Evolutionary conservation across 1,139 yeast species (phyloP).

Genomic region (Yamadazyma diospyri): DNA sequence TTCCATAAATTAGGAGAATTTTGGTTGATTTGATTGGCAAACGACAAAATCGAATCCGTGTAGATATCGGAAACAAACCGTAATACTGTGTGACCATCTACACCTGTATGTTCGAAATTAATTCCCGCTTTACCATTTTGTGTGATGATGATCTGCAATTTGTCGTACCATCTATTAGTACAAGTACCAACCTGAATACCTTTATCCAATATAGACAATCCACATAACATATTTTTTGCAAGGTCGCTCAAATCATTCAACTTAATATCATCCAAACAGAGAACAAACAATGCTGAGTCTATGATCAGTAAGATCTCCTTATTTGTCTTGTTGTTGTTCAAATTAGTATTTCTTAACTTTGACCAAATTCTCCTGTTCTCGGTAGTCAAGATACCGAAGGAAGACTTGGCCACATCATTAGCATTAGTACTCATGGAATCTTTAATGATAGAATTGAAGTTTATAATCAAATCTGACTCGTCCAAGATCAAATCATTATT

Average conservation of each 20-base stretch:
- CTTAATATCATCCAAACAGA: conserved; percentile 76
- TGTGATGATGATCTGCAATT: conserved; percentile 84
- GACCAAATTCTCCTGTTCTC: conserved; percentile 90
- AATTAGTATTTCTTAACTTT: conserved; percentile 52
- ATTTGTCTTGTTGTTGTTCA: conserved; percentile 47
- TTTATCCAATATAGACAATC: conserved; percentile 70
- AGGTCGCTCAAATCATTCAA: conserved; percentile 65
- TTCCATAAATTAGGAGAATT: conserved; percentile 81
- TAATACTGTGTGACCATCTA: conserved; percentile 91
- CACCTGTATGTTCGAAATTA: conserved; percentile 93
- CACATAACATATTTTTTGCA: conserved; percentile 83
- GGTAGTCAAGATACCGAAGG: conserved; percentile 86
- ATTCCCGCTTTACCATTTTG: conserved; percentile 91
- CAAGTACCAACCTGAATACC: conserved; percentile 94
- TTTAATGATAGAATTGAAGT: conserved; percentile 69
- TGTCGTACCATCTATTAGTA: conserved; percentile 93
- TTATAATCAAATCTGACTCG: conserved; percentile 71
- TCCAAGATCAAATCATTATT: conserved; percentile 65
- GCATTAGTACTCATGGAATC: conserved; percentile 64
- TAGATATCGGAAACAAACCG: conserved; percentile 86
- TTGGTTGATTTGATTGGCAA: conserved; percentile 79
- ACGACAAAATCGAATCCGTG: conserved; percentile 83
- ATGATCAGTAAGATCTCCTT: conserved; percentile 68
- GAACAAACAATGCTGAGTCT: conserved; percentile 76
- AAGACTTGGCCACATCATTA: conserved; percentile 70